These are phyloP conservation scores for Blastobotrys ciferrii DNA, from an alignment of 1,139 yeast genomes.

Conservation along the genomic window DNA sequence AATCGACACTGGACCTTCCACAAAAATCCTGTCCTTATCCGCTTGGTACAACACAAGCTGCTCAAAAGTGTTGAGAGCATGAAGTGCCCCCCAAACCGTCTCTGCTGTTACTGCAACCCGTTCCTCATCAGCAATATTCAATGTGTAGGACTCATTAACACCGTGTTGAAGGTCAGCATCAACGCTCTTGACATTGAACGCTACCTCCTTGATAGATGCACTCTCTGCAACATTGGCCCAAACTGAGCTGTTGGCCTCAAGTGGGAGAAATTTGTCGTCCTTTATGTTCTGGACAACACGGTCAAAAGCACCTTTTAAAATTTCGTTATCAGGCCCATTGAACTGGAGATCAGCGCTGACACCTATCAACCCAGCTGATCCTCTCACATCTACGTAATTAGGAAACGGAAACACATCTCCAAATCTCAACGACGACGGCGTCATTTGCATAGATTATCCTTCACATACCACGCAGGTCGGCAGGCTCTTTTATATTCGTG, in stretches of 20 bases:
- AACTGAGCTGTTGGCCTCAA: neutral
- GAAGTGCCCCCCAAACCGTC: conserved; percentile 49
- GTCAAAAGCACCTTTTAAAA: conserved; percentile 12
- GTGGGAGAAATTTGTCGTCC: conserved; percentile 8
- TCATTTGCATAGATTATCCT: no score
- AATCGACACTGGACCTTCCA: conserved; percentile 27
- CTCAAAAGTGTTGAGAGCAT: conserved; percentile 47
- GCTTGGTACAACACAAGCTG: conserved; percentile 40
- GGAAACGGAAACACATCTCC: neutral
- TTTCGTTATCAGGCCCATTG: conserved; percentile 9
- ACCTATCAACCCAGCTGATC: neutral
- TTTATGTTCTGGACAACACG: conserved; percentile 8
- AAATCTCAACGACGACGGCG: neutral
- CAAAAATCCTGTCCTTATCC: conserved; percentile 19
- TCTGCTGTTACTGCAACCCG: conserved; percentile 33
- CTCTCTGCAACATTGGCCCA: conserved; percentile 12
- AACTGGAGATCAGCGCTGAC: conserved; percentile 1
- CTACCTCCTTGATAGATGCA: neutral
- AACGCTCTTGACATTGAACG: conserved; percentile 22
- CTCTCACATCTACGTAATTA: neutral
- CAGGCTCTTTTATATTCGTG: no score
- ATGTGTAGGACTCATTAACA: conserved; percentile 44
- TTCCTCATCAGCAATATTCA: conserved; percentile 28
- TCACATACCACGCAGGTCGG: no score
- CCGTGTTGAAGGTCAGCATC: conserved; percentile 42